Evolutionary conservation across 495 filamentous ascomycete genomes (phyloP).

Genomic region (Penicillium atrosanguineum): DNA sequence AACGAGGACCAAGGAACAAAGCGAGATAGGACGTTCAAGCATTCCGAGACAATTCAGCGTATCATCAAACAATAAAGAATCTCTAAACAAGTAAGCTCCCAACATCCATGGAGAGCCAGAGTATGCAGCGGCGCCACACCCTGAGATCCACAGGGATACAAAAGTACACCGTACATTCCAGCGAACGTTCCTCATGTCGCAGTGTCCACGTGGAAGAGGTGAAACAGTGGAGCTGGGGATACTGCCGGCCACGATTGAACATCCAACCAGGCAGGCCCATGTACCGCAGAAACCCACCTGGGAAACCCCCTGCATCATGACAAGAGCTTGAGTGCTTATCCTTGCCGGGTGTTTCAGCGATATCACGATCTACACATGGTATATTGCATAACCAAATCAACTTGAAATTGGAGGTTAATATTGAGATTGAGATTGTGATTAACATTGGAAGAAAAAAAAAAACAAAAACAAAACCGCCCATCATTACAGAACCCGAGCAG

Average conservation of each 20-base stretch:
- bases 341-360: not conserved
- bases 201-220: not conserved
- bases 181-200: not conserved
- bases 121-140: not conserved
- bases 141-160: not conserved
- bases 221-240: not conserved
- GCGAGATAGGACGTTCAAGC: too few species aligned
- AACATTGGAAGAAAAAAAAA: not conserved
- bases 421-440: not conserved
- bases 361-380: not conserved
- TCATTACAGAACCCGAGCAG: not conserved
- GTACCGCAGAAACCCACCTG: not conserved
- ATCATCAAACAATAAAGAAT: too few species aligned
- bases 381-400: not conserved
- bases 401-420: not conserved
- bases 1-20: too few species aligned
- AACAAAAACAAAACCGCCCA: not conserved
- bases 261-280: not conserved
- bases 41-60: too few species aligned
- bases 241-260: conserved; percentile 1
- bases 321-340: conserved; percentile 3
- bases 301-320: conserved; percentile 1
- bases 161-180: not conserved
- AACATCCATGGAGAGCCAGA: too few species aligned
- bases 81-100: too few species aligned